A percentile compares a stretch with the other conserved stretches of the same genome.
phyloP scores from a whole-genome alignment of 2,329 filamentous ascomycete species.

The Annulohypoxylon truncatum region DNA sequence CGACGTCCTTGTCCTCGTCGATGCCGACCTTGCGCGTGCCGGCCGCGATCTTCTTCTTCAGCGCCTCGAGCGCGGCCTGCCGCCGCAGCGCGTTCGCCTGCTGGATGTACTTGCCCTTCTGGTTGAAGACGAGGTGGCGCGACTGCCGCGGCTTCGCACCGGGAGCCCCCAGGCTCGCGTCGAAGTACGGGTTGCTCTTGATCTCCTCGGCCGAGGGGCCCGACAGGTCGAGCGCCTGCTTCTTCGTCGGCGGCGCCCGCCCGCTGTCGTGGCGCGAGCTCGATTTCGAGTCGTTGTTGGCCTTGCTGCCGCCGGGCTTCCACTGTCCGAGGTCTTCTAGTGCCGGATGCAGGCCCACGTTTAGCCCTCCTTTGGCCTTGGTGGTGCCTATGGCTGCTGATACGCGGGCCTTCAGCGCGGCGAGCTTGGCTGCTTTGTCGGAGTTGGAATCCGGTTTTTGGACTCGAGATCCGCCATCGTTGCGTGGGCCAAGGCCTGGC shows the following conservation, averaged over 20 bases:
- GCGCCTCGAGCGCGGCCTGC: conserved; percentile 88
- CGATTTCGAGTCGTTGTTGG: conserved; percentile 55
- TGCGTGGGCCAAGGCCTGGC: conserved; percentile 66
- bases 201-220: conserved; percentile 49
- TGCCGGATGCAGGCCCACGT: conserved; percentile 75
- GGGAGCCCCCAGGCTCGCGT: conserved; percentile 73
- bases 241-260: conserved; percentile 44
- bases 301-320: conserved; percentile 44
- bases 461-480: conserved; percentile 65
- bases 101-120: conserved; percentile 96
- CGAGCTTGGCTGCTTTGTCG: conserved; percentile 75
- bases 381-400: conserved; percentile 75
- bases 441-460: conserved; percentile 68
- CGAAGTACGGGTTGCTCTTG: conserved; percentile 81
- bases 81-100: conserved; percentile 90
- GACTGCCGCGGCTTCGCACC: conserved; percentile 73
- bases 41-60: conserved; percentile 93
- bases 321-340: conserved; percentile 60
- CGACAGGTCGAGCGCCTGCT: conserved; percentile 50
- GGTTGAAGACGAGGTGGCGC: conserved; percentile 87
- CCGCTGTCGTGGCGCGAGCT: conserved; percentile 34
- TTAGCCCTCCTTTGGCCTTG: conserved; percentile 63
- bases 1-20: conserved; percentile 88
- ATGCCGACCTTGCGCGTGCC: conserved; percentile 90
- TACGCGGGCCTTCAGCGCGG: conserved; percentile 82